These are phyloP conservation scores for Globisporangium alternatum DNA, from an alignment of 352 stramenopile species.

Conservation along the genomic window DNA sequence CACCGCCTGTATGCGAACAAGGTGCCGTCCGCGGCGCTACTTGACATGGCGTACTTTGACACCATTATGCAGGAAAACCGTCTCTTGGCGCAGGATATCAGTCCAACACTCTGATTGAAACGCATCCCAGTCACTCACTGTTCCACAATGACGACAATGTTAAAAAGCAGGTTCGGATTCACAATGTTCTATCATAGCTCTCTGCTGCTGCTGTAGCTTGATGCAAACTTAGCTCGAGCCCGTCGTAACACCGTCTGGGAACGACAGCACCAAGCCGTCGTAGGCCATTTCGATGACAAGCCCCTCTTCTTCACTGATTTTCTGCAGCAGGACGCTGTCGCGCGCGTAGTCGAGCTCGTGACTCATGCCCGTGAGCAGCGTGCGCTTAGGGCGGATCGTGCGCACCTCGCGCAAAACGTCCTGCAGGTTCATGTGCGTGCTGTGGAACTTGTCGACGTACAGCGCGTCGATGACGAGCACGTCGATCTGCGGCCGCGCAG, in stretches of 20 bases:
- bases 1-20: slow-evolving; percentile 53
- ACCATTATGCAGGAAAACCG: slow-evolving; percentile 37
- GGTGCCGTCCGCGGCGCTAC: slow-evolving; percentile 21
- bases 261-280: slow-evolving; percentile 62
- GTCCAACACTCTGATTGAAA: neutral
- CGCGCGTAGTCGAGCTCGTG: slow-evolving; percentile 80
- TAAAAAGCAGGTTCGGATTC: neutral
- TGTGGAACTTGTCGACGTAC: slow-evolving; percentile 71
- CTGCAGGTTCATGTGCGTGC: slow-evolving; percentile 83
- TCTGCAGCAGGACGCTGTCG: slow-evolving; percentile 39
- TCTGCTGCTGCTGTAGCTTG: slow-evolving; percentile 25
- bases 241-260: slow-evolving; percentile 46
- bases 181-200: neutral
- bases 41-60: slow-evolving; percentile 29
- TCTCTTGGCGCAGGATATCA: slow-evolving; percentile 24
- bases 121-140: neutral
- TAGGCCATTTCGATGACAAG: slow-evolving; percentile 81
- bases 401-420: slow-evolving; percentile 66
- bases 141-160: neutral
- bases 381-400: slow-evolving; percentile 61
- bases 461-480: slow-evolving; percentile 83
- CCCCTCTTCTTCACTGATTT: slow-evolving; percentile 50
- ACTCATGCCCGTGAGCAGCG: slow-evolving; percentile 83
- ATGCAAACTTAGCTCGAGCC: slow-evolving; percentile 28
- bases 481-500: slow-evolving; percentile 55